Evolutionary conservation across 768 basidiomycete species (phyloP).

Genomic region (Hericium coralloides): DNA sequence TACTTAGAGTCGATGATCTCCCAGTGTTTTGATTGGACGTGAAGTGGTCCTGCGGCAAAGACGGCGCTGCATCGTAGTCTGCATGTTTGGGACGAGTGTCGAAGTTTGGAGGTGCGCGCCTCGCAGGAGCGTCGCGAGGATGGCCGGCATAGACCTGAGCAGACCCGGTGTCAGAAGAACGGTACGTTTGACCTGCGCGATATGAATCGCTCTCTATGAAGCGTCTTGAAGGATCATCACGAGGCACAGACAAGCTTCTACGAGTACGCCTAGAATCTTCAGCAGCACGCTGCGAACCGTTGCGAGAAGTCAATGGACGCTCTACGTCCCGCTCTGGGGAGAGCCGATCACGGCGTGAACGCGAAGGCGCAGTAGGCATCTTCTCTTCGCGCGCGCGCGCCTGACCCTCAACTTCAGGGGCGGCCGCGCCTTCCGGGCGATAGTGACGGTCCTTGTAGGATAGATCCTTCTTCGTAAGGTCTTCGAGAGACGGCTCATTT

Average conservation of each 20-base stretch:
- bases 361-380: background rate
- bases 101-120: background rate
- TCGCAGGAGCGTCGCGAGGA: background rate
- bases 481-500: background rate
- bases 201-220: background rate
- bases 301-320: background rate
- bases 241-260: background rate
- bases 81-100: background rate
- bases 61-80: slow-evolving; percentile 4
- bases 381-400: background rate
- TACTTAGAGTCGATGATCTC: slow-evolving; percentile 17
- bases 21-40: slow-evolving; percentile 9
- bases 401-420: background rate
- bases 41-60: slow-evolving; percentile 5
- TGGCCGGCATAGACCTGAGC: background rate
- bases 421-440: background rate
- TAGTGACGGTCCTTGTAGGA: slow-evolving; percentile 1
- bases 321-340: background rate
- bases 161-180: background rate
- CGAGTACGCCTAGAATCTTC: background rate
- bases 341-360: background rate
- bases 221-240: background rate
- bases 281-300: background rate
- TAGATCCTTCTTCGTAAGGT: background rate
- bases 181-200: background rate